phyloP scores from a whole-genome alignment of 768 basidiomycete genomes.

The Neoboletus magnificus region DNA sequence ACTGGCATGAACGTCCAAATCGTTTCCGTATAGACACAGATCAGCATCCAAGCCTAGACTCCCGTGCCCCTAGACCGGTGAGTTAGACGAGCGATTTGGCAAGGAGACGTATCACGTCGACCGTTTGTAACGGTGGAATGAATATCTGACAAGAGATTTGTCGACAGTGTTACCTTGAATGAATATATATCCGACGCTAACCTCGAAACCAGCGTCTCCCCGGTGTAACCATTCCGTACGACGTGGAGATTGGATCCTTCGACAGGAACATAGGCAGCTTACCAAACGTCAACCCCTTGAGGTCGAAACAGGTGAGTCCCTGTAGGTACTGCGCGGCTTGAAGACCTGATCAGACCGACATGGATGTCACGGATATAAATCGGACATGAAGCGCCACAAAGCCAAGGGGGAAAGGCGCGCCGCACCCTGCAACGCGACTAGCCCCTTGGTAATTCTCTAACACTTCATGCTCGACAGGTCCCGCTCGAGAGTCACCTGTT shows the following conservation, averaged over 20 bases:
- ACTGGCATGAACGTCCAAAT: slow-evolving; percentile 57
- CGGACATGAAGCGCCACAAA: not conserved
- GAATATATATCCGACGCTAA: slow-evolving; percentile 15
- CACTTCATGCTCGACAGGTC: slow-evolving; percentile 75
- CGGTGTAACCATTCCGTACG: slow-evolving; percentile 94
- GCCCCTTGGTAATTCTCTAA: slow-evolving; percentile 82
- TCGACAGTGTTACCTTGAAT: not conserved
- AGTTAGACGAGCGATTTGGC: slow-evolving; percentile 68
- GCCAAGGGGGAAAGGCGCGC: not conserved
- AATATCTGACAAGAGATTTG: slow-evolving; percentile 60
- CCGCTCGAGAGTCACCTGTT: slow-evolving; percentile 42
- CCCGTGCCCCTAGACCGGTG: slow-evolving; percentile 88
- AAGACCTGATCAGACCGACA: slow-evolving; percentile 52
- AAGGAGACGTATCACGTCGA: slow-evolving; percentile 63
- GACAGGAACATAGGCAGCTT: slow-evolving; percentile 76
- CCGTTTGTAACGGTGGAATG: slow-evolving; percentile 74
- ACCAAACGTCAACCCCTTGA: slow-evolving; percentile 77
- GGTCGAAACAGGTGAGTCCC: slow-evolving; percentile 67
- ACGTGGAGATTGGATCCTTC: slow-evolving; percentile 66
- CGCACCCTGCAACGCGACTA: slow-evolving; percentile 87
- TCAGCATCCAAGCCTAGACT: slow-evolving; percentile 94
- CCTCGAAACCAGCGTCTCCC: slow-evolving; percentile 99
- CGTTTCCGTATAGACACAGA: slow-evolving; percentile 94
- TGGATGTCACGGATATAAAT: not conserved
- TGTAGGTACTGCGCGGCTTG: slow-evolving; percentile 80